Evolutionary conservation across 176 grass and related monocot genomes (phyloP), one percentile per base, ranked within the genome.

Genomic region (Aechmea fasciata): DNA sequence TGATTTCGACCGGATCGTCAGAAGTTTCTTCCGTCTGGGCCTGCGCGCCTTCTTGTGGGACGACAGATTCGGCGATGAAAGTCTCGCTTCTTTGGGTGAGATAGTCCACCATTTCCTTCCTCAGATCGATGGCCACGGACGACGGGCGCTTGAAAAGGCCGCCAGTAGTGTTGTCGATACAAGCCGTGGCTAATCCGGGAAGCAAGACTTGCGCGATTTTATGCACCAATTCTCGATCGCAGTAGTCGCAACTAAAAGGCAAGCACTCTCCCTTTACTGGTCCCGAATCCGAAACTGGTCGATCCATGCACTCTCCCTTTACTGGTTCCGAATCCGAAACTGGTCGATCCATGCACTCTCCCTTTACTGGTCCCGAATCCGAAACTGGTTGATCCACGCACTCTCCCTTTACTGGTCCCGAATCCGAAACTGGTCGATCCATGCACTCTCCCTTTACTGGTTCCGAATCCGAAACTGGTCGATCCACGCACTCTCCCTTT

Each of bases 121-220:
- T 90, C 51, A 87, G 23, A 29, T 67, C 68, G 22, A 53, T 72
- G 84, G 82, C 83, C 8, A 85, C 89, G 55, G 82, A 73, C 52
- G 74, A 75, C 24, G 89, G 77, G 10, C 84, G 72, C 79, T 82
- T 92, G 71, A 97, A 97, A 6, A 92, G 78, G 67, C 85, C 90
- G 0, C 91, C 86, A 1, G 84, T 84, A 72, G 93, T 92, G 61
- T 69, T 92, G 52, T 97, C 93, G 47, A 92, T 86, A 22, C 89
- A 97, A 79, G 93, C 86, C 26, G 82, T 87, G 74, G 89, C 84
- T 77, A 97, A 77, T 69, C 89, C 84, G 55, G 19, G 69, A 29
- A 92, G 82, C 10, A 92, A 69, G 49, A 92, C 48, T 15, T 90
- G 68, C 23, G 75, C 49, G 70, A 92, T 69, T 80, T 79, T 83